Percentiles rank a stretch among this genome's conserved stretches.
phyloP scores from a whole-genome alignment of 176 grass and related monocot genomes.

The Aegilops tauschii region DNA sequence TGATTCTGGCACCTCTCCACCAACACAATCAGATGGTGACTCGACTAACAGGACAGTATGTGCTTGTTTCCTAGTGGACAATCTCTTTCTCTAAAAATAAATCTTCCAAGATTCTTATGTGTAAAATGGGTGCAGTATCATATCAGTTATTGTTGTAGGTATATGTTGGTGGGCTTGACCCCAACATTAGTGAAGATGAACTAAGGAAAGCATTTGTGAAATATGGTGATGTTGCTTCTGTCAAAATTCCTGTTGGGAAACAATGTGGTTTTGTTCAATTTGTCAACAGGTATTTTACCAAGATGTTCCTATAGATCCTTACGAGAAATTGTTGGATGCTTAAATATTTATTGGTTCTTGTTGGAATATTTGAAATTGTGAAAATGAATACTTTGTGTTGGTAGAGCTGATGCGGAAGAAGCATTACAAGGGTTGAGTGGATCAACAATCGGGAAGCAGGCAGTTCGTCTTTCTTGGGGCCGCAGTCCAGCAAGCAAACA shows the following conservation, averaged over 20 bases:
- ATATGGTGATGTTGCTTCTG: constrained; percentile 86
- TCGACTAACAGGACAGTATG: constrained; percentile 59
- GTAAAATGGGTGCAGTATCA: background rate
- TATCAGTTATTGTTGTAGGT: constrained; percentile 50
- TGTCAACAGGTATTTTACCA: constrained; percentile 68
- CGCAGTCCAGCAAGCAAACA: constrained; percentile 92
- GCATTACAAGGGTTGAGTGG: constrained; percentile 85
- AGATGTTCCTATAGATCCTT: constrained; percentile 8
- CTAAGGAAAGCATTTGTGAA: constrained; percentile 79
- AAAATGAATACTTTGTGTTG: background rate
- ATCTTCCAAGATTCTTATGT: background rate
- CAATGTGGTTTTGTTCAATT: constrained; percentile 97
- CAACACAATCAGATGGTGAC: constrained; percentile 49
- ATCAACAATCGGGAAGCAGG: constrained; percentile 77
- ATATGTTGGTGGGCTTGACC: constrained; percentile 89
- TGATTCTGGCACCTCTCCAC: constrained; percentile 54
- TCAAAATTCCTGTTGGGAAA: constrained; percentile 93
- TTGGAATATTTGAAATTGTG: constrained; percentile 7
- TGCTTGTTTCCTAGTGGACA: background rate
- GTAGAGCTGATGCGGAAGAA: constrained; percentile 92
- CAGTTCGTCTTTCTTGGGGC: constrained; percentile 88
- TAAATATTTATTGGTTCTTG: background rate
- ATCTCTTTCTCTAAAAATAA: background rate
- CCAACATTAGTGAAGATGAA: constrained; percentile 78
- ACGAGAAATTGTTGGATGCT: background rate